Base-by-base conservation (phyloP, 1,284 basidiomycete genomes). In the Naganishia sp. region DNA sequence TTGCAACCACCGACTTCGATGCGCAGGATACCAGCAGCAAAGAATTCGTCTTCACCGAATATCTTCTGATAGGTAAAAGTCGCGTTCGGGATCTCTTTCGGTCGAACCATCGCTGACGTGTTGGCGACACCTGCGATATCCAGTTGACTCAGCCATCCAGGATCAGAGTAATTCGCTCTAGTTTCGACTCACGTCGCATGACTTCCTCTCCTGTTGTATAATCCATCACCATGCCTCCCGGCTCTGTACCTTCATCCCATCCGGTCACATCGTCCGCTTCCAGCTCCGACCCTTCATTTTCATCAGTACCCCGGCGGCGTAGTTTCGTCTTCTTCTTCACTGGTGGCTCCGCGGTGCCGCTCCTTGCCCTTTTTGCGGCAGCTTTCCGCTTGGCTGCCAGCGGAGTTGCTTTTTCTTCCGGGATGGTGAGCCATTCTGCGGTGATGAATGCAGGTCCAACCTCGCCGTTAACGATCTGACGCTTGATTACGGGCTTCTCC, bases 31-130 rank as follows among this genome's bases (percentile, higher is more conserved):
- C 96, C 96, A 18, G 92, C 88, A 0, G 94, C 94, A 72, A 96
- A 87, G 75, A 92, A 94, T 55, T 91, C 87, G 55, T 87, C 89
- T 70, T 97, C 93, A n/a, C 88, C 87, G 76, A 96, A 96, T n/a
- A 95, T 85, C 79, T 95, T 96, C 75, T 96, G 89, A 77, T 94
- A 99, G 33, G 82, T 82, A 85, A 94, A 99, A 25, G 85, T 83
- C 52, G 84, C 84, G 16, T 84, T 84, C 3, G 86, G 83, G 18
- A 84, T 80, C 63, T 81, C 82, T n/a, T 77, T 75, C 25, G 86
- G 86, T 1, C 84, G 74, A 23, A 90, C 81, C 82, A 86, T 85
- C 55, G 81, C 83, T n/a, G 85, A 81, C 13, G 90, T 87, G 75
- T 86, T 92, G 3, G 87, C 89, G 68, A 94, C 84, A 48, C 88